Evolutionary conservation across 345 rosid species (phyloP).

Genomic region (Linum usitatissimum): DNA sequence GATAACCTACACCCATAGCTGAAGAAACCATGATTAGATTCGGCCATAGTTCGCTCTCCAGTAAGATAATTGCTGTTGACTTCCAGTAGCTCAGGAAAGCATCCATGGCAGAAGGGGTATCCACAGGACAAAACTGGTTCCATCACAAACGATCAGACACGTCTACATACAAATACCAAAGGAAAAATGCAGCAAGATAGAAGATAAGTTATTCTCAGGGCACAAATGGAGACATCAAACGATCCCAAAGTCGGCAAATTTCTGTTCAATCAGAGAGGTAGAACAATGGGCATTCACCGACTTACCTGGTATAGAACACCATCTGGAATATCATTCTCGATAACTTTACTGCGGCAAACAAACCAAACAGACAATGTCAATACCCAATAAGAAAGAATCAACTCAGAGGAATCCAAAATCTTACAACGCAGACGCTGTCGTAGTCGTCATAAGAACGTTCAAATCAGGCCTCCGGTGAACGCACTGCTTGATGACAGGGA

Average conservation of each 20-base stretch:
- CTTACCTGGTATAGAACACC: constrained; percentile 68
- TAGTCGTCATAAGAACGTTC: constrained; percentile 64
- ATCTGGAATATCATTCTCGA: constrained; percentile 48
- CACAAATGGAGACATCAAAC: constrained; percentile 11
- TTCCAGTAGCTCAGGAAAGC: constrained; percentile 69
- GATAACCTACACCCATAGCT: constrained; percentile 42
- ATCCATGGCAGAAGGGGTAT: constrained; percentile 62
- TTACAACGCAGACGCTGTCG: constrained; percentile 68
- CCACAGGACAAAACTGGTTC: constrained; percentile 70
- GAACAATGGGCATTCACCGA: background rate
- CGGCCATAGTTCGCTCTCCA: constrained; percentile 95
- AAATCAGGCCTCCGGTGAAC: constrained; percentile 40
- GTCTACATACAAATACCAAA: too few relatives aligned
- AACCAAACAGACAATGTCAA: background rate
- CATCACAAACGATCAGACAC: background rate
- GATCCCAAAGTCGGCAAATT: background rate
- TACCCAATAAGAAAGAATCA: background rate
- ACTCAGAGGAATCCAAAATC: background rate
- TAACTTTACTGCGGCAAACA: constrained; percentile 56
- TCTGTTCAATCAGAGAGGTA: background rate
- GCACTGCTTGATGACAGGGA: constrained; percentile 65
- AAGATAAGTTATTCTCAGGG: too few relatives aligned
- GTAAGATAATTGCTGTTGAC: constrained; percentile 51
- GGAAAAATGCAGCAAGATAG: too few relatives aligned
- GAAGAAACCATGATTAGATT: constrained; percentile 71